A percentile compares a stretch with the other conserved stretches of the same genome.
Conservation (phyloP, 768 basidiomycete genomes). For the Suillus decipiens region DNA sequence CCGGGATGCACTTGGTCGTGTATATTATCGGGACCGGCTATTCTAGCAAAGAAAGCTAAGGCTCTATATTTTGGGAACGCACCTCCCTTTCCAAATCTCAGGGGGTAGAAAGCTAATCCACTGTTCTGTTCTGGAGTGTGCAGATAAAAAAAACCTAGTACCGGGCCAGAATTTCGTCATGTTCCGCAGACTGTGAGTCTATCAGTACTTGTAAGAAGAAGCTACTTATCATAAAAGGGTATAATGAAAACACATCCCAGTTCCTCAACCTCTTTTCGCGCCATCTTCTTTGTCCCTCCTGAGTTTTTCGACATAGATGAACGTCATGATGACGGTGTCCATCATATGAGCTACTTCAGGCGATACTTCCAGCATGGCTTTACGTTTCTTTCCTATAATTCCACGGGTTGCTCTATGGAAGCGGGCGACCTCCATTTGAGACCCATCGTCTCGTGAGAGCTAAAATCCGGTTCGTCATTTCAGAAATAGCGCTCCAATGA, state of each 20-base stretch:
- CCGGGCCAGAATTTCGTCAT: no score
- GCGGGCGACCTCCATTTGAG: constrained; percentile 23
- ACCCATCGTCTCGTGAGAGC: constrained; percentile 19
- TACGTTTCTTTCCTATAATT: constrained; percentile 11
- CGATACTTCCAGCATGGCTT: constrained; percentile 15
- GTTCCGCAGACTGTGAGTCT: no score
- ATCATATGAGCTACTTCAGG: constrained; percentile 13
- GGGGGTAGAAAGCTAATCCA: no score
- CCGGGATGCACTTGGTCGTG: no score
- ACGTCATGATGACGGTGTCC: constrained; percentile 17
- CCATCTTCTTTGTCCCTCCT: constrained; percentile 10
- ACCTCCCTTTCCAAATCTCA: no score
- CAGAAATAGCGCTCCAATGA: not conserved
- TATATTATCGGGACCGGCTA: no score
- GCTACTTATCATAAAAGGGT: not conserved
- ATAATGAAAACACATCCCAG: not conserved
- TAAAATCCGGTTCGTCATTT: not conserved
- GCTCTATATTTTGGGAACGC: no score
- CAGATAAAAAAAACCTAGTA: no score
- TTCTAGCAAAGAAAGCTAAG: no score
- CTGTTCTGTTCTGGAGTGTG: no score
- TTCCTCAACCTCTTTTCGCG: not conserved
- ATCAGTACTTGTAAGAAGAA: not conserved
- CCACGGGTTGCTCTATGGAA: constrained; percentile 16
- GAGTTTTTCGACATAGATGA: constrained; percentile 19